A percentile compares a stretch with the other conserved stretches of the same genome.
phyloP scores from a whole-genome alignment of 225 moss, liverwort and hornwort genomes.

The Pseudisothecium myosuroides region DNA sequence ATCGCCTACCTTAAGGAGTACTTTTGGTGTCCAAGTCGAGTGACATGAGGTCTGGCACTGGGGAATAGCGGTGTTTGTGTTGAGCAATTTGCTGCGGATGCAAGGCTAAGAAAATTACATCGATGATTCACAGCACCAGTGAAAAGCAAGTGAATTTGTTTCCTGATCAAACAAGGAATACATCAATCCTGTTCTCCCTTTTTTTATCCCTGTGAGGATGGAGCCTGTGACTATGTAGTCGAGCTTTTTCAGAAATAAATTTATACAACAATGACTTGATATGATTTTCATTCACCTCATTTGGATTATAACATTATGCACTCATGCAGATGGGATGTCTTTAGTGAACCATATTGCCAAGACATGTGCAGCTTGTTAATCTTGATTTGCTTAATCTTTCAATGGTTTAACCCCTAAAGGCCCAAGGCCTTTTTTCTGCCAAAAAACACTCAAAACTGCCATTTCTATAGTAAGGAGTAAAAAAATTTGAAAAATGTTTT shows the following conservation, averaged over 20 bases:
- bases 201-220: too few relatives aligned
- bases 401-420: too few relatives aligned
- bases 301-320: background rate
- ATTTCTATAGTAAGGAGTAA: too few relatives aligned
- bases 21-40: background rate
- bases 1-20: background rate
- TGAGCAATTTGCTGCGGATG: background rate
- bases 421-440: too few relatives aligned
- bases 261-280: background rate
- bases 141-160: background rate
- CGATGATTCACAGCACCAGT: too few relatives aligned
- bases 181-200: too few relatives aligned
- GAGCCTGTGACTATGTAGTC: background rate
- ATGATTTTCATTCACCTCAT: background rate
- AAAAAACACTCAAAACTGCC: too few relatives aligned
- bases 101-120: background rate
- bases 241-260: background rate
- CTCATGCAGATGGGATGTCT: background rate
- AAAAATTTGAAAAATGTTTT: too few relatives aligned
- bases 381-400: background rate
- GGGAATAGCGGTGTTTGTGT: background rate
- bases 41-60: background rate
- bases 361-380: background rate
- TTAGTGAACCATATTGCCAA: background rate
- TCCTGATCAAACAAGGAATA: background rate